Conservation (phyloP, 306 rosid species). For the Carpinus fangiana region DNA sequence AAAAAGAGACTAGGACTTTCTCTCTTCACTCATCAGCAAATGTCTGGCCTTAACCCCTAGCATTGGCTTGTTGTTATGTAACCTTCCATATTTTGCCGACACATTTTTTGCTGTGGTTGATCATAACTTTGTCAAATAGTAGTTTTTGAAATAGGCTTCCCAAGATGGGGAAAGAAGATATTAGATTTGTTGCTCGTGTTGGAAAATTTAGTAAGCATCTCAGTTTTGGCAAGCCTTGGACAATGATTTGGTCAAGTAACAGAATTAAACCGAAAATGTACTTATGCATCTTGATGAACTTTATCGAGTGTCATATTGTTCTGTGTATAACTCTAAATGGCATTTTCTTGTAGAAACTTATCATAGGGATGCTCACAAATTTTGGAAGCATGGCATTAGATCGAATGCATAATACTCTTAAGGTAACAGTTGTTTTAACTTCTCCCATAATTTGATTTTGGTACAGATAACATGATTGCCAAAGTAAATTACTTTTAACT, state of each 20-base stretch:
- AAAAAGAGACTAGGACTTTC: not conserved
- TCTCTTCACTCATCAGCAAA: not conserved
- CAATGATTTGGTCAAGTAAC: not conserved
- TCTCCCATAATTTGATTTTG: not conserved
- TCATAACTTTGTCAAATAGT: not conserved
- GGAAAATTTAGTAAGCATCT: not conserved
- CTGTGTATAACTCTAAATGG: constrained; percentile 13
- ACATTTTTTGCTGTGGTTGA: not conserved
- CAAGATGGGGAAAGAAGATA: not conserved
- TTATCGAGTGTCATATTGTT: not conserved
- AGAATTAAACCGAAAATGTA: not conserved
- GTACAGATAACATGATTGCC: constrained; percentile 7
- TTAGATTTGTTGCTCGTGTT: not conserved
- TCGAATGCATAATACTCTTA: constrained; percentile 93
- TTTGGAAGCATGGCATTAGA: constrained; percentile 91
- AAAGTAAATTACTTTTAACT: constrained; percentile 5
- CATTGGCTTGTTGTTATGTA: not conserved
- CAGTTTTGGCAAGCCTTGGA: not conserved
- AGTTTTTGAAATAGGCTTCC: not conserved
- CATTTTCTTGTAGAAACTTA: constrained; percentile 68
- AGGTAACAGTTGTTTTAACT: constrained; percentile 51
- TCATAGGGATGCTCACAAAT: constrained; percentile 94
- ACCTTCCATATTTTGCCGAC: not conserved
- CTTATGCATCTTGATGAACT: not conserved
- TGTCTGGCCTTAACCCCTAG: not conserved